phyloP scores from a whole-genome alignment of 805 yeast species.

The Pichia ethanolica region DNA sequence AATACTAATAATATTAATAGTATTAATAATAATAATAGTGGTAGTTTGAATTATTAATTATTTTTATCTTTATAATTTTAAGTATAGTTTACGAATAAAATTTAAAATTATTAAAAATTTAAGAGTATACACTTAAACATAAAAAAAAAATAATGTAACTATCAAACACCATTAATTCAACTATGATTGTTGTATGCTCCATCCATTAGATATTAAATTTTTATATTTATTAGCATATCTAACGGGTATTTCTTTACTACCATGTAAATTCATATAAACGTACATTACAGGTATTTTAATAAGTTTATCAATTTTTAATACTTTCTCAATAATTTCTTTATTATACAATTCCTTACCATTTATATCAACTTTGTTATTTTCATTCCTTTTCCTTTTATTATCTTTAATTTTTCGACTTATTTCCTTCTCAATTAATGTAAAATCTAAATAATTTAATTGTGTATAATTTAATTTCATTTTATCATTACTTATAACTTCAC shows the following conservation, averaged over 20 bases:
- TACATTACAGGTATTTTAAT: constrained; percentile 20
- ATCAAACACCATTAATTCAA: too few species aligned
- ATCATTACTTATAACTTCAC: not conserved
- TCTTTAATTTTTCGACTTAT: not conserved
- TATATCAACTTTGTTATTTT: not conserved
- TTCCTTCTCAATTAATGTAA: constrained; percentile 4
- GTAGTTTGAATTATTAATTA: not conserved
- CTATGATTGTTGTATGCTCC: constrained; percentile 14
- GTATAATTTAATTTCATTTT: constrained; percentile 2
- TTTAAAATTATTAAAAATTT: too few species aligned
- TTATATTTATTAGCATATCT: constrained; percentile 6
- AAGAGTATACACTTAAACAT: not conserved
- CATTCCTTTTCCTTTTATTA: not conserved
- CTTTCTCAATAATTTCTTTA: not conserved
- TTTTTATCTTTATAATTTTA: not conserved
- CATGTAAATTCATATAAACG: constrained; percentile 16
- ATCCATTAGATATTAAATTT: constrained; percentile 10
- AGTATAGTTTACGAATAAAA: not conserved
- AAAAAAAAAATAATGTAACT: constrained; percentile 7
- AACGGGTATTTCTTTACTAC: not conserved
- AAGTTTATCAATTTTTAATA: constrained; percentile 11
- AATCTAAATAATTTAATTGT: constrained; percentile 23
- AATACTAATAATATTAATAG: too few species aligned
- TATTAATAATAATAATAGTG: too few species aligned
- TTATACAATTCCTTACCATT: not conserved